phyloP scores from a whole-genome alignment of 805 yeast species.

The Starmerella riodocensis region DNA sequence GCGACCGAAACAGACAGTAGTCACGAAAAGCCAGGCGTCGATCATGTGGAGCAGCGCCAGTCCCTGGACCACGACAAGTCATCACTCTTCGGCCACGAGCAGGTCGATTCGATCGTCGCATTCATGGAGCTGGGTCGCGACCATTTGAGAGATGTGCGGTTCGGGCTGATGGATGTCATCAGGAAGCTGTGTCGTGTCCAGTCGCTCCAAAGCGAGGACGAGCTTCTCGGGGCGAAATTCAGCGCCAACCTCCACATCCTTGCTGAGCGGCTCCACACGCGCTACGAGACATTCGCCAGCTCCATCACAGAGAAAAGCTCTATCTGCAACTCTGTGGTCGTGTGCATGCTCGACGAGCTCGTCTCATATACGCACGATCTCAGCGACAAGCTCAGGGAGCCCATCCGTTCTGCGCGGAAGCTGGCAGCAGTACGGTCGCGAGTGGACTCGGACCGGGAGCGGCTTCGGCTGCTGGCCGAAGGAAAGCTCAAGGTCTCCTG shows the following conservation, averaged over 20 bases:
- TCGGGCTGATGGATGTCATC: not conserved
- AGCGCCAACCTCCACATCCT: not conserved
- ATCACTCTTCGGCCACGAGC: slow-evolving; percentile 5
- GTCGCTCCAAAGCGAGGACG: not conserved
- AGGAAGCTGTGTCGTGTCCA: not conserved
- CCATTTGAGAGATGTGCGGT: slow-evolving; percentile 2
- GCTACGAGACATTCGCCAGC: not conserved
- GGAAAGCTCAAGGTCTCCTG: slow-evolving; percentile 20
- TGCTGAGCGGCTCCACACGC: not conserved
- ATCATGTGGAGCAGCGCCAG: too few relatives aligned
- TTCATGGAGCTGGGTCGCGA: slow-evolving; percentile 11
- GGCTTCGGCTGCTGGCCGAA: slow-evolving; percentile 20
- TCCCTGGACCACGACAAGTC: not conserved
- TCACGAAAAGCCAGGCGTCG: too few relatives aligned
- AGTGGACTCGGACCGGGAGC: slow-evolving; percentile 19
- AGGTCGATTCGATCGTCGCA: slow-evolving; percentile 8
- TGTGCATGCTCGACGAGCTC: slow-evolving; percentile 3
- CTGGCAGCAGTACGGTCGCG: slow-evolving; percentile 20
- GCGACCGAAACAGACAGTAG: too few relatives aligned
- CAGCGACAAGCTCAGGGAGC: slow-evolving; percentile 22
- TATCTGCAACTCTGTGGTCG: not conserved
- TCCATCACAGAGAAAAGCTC: not conserved
- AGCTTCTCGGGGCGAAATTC: not conserved
- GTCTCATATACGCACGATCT: slow-evolving; percentile 12
- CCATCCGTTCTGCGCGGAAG: slow-evolving; percentile 22